Base-by-base conservation (phyloP, 495 filamentous ascomycete species). In the Pyrenopolyporus hunteri region DNA sequence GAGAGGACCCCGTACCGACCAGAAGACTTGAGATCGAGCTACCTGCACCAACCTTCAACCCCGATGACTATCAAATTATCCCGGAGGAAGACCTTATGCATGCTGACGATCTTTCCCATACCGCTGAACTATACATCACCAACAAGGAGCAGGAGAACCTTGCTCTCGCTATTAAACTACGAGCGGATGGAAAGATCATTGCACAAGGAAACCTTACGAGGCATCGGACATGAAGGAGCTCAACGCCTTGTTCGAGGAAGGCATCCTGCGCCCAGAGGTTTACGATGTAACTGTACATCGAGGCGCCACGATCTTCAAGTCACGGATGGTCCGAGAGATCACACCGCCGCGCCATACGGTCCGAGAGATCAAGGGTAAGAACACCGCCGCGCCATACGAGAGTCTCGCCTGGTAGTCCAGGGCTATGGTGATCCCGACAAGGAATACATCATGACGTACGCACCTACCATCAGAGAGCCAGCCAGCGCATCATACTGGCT, bases 391-490 rank as follows among this genome's bases (percentile, higher is more conserved):
- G 13, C 52, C 40, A 10, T 56, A 56, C 39, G 52, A 56, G 29
- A 56, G 31, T 46, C 16, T 1, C 2, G 40, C 22, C 52, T 56
- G 8, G 40, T 56, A 3, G 29, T 56, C 8, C 28, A 56, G 29
- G 40, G 29, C 13, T 56, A 56, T 32, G 22, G 31, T 11, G 42
- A 57, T 39, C 14, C 4, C 6, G 32, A 48, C 4, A 57, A 57
- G 31, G 29, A 48, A 20, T n/a, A 10, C 8, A 35, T 57, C 7
- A 20, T 57, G 6, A 57, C 53, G 2, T 31, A 57, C 6, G 28
- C 42, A 16, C 53, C 42, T 5, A 57, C 22, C 4, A 57, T 57
- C 26, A 45, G 17, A 22, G 52, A 46, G 19, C 14, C 6, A 56
- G 40, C 29, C 40, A 56, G 29, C 37, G 53, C 2, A 14, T 57